Base-by-base conservation (phyloP, 345 rosid genomes). In the Corchorus capsularis region DNA sequence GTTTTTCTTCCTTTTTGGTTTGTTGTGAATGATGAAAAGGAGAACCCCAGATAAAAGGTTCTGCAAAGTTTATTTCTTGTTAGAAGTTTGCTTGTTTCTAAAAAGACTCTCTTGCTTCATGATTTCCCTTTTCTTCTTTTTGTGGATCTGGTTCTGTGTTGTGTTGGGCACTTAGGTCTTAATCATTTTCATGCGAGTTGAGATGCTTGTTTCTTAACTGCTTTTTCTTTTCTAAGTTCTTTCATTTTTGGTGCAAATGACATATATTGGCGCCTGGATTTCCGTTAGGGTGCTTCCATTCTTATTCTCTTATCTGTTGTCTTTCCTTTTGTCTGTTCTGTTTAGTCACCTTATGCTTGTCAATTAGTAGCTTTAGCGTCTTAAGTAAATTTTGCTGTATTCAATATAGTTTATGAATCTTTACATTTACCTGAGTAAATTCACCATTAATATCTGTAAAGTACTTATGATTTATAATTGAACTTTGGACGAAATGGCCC, bases 21-120 rank as follows among this genome's bases (percentile, higher is more conserved):
- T 34, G 19, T n/a, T 70, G 74, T 53, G 62, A 37, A 70, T 17
- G 9, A 37, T 54, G 73, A 70, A 35, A 70, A n/a, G 17, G 74
- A 53, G 53, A 35, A 70, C 49, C 34, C 20, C 12, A 35, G 47
- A 70, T 17, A 4, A 56, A 70, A 45, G 27, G 66, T 55, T 55
- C 43, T 78, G 49, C 49, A 53, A 60, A n/a, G 57, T 52, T 47
- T 14, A 13, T 57, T 20, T 76, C 59, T 17, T 68, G 9, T 16
- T 22, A 10, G 35, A 43, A 71, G 37, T 32, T 61, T 50, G 32
- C 49, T 2, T 64, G 49, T 19, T 34, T n/a, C 59, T 71, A 13
- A 22, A 53, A 45, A 43, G 27, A 34, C 34, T 11, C 15, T 11
- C 43, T 41, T 47, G 16, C 17, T 49, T 16, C 34, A 2, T 41